phyloP scores from a whole-genome alignment of 768 basidiomycete genomes.

The Termitomyces sp. region DNA sequence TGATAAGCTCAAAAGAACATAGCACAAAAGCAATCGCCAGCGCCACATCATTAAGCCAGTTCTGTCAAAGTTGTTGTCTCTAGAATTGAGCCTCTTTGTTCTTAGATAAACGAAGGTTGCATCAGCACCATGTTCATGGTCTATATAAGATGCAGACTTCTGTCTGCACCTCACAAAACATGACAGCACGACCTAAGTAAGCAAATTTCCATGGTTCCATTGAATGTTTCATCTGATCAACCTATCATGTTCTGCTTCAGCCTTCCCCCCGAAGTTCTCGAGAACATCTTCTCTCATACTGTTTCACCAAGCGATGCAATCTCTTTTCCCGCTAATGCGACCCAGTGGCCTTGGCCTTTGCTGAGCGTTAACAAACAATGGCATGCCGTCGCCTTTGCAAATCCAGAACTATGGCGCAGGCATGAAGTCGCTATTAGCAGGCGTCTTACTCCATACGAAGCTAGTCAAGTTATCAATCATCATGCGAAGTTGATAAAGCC shows the following conservation, averaged over 20 bases:
- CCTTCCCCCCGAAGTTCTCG: slow-evolving; percentile 3
- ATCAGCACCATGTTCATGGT: not conserved
- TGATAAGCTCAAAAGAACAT: not conserved
- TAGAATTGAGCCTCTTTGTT: not conserved
- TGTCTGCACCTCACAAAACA: not conserved
- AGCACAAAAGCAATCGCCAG: not conserved
- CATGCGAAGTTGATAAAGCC: not conserved
- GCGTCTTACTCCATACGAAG: not conserved
- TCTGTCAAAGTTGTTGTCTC: not conserved
- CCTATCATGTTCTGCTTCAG: not conserved
- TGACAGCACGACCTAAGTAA: not conserved
- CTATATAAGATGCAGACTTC: not conserved
- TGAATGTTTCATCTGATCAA: not conserved
- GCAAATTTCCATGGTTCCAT: not conserved
- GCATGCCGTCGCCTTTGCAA: not conserved
- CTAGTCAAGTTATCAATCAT: not conserved
- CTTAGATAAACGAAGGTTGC: not conserved
- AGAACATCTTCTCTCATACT: slow-evolving; percentile 5
- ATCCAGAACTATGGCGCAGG: slow-evolving; percentile 5
- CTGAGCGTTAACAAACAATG: slow-evolving; percentile 5
- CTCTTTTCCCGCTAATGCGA: not conserved
- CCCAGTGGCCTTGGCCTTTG: slow-evolving; percentile 5
- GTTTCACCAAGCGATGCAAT: not conserved
- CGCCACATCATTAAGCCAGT: not conserved
- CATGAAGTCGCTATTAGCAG: slow-evolving; percentile 3